Evolutionary conservation across 768 basidiomycete genomes (phyloP), one percentile per base, ranked within the genome.

Genomic region (Tulasnella sp.): DNA sequence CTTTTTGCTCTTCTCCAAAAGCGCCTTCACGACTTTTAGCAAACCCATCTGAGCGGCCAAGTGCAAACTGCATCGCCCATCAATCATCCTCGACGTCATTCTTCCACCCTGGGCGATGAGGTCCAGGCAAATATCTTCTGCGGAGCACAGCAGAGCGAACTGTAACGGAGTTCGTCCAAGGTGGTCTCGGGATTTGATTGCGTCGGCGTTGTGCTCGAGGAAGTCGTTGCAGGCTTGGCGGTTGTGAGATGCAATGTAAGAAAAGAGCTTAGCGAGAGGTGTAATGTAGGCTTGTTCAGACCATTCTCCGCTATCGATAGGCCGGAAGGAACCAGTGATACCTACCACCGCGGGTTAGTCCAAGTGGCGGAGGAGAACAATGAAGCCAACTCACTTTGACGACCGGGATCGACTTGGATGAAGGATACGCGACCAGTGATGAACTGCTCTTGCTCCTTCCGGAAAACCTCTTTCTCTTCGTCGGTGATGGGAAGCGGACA

Each of bases 271-370:
- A 79, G 89, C 88, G 0, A 87, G 87, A 18, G 86, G 86, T 16
- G 88, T 89, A 80, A 91, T 86, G 83, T 91, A 92, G 9, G 89
- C 90, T 80, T 90, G 89, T 44, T 86, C 89, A 78, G 88, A 87
- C 91, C 91, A 92, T 86, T 91, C 90, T 12, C 90, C 90, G 21
- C 88, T 89, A 80, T 92, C 90, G 82, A 91, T 91, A 0, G 91
- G 91, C 76, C 90, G 89, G 86, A 92, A 92, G 82, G 89, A 89
- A 0, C 91, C 91, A 0, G 90, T 88, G 56, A 91, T 88, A 8
- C 48, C 48, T 48, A 19, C 7, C 18, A 48, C n/a, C n/a, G n/a
- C n/a, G n/a, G n/a, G n/a, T n/a, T n/a, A n/a, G n/a, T n/a, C n/a
- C n/a, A n/a, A n/a, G n/a, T n/a, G n/a, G n/a, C n/a, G n/a, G n/a